These are phyloP conservation scores for Ramaria sp. DNA, from an alignment of 768 basidiomycete species.

Conservation along the genomic window DNA sequence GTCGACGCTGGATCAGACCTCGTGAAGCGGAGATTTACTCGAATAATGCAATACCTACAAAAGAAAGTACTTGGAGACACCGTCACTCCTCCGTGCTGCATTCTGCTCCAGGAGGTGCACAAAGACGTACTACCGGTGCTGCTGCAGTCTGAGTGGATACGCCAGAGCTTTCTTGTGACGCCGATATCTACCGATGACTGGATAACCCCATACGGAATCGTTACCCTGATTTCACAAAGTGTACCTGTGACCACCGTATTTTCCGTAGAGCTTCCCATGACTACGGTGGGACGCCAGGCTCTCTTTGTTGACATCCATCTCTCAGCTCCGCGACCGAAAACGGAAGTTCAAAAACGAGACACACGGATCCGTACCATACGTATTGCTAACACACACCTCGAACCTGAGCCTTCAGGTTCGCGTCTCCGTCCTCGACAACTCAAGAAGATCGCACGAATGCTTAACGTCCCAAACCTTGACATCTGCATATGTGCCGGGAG, in stretches of 20 bases:
- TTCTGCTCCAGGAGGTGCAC: slow-evolving; percentile 64
- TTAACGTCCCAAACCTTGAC: slow-evolving; percentile 3
- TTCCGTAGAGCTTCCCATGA: slow-evolving; percentile 41
- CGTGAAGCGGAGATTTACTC: slow-evolving; percentile 31
- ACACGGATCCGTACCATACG: slow-evolving; percentile 30
- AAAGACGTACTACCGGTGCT: slow-evolving; percentile 32
- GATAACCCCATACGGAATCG: slow-evolving; percentile 53
- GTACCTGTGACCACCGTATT: slow-evolving; percentile 38
- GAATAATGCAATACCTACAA: slow-evolving; percentile 45
- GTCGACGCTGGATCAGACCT: slow-evolving; percentile 36
- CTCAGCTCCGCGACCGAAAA: slow-evolving; percentile 20
- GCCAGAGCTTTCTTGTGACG: slow-evolving; percentile 43
- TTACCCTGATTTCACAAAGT: slow-evolving; percentile 54
- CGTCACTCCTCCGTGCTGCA: slow-evolving; percentile 45
- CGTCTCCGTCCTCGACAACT: slow-evolving; percentile 16
- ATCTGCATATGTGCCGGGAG: slow-evolving; percentile 6
- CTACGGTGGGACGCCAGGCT: slow-evolving; percentile 42
- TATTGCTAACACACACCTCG: slow-evolving; percentile 65
- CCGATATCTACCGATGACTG: slow-evolving; percentile 46
- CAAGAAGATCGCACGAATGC: slow-evolving; percentile 1
- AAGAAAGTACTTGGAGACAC: slow-evolving; percentile 32
- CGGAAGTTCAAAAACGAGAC: neutral
- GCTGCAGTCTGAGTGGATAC: slow-evolving; percentile 51
- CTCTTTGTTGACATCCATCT: slow-evolving; percentile 48
- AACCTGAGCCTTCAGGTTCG: slow-evolving; percentile 40